Evolutionary conservation across 2,329 filamentous ascomycete species (phyloP).

Genomic region (Talaromyces funiculosus): DNA sequence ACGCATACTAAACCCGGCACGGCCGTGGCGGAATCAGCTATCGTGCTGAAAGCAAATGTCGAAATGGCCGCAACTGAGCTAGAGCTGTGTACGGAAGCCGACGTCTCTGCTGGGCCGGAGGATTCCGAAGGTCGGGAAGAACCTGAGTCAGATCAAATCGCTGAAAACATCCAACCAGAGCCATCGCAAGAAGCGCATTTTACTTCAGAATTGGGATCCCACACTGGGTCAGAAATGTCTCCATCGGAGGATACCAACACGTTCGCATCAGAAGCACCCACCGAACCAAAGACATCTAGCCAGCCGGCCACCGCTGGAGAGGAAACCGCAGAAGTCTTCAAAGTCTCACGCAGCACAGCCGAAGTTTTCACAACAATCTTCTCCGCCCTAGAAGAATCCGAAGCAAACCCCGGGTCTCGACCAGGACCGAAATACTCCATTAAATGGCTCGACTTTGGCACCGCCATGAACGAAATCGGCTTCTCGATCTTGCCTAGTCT

Average conservation of each 20-base stretch:
- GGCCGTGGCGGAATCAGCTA: neutral
- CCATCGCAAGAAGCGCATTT: neutral
- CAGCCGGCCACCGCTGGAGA: neutral
- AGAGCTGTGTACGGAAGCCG: neutral
- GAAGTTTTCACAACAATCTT: neutral
- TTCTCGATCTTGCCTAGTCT: neutral
- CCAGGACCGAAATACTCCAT: neutral
- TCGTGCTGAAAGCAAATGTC: neutral
- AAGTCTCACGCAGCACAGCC: neutral
- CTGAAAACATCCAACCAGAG: neutral
- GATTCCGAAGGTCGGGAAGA: neutral
- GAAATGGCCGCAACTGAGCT: neutral
- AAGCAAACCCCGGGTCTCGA: neutral
- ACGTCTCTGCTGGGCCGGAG: neutral
- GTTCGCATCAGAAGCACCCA: too few relatives aligned
- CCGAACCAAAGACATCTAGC: neutral
- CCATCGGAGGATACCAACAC: neutral
- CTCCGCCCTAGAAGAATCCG: neutral
- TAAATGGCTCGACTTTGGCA: neutral
- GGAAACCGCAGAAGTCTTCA: neutral
- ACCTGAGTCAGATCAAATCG: neutral
- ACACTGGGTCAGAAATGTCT: neutral
- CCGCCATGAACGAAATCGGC: neutral
- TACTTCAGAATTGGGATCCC: neutral
- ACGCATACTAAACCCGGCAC: neutral